phyloP scores from a whole-genome alignment of 306 rosid species.

The Dalbergia cochinchinensis region DNA sequence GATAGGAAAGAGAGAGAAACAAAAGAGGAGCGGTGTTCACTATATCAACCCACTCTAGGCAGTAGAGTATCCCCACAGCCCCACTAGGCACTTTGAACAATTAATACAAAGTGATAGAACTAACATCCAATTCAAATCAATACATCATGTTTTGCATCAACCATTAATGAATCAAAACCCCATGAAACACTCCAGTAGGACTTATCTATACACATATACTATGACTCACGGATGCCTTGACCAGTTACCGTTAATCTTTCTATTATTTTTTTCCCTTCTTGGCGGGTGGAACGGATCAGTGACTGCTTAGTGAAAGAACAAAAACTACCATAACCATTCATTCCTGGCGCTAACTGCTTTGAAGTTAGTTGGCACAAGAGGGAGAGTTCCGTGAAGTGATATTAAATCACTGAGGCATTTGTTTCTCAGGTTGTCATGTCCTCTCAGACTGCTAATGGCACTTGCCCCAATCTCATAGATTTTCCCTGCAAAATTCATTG shows the following conservation, averaged over 20 bases:
- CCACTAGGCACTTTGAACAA: conserved; percentile 7
- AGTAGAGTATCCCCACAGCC: neutral
- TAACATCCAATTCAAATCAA: neutral
- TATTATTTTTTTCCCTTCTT: neutral
- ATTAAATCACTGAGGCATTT: conserved; percentile 62
- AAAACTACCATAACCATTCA: conserved; percentile 67
- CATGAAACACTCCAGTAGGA: neutral
- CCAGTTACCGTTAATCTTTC: neutral
- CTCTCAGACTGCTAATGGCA: conserved; percentile 54
- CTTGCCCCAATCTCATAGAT: conserved; percentile 61
- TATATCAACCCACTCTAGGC: neutral
- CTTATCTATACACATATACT: conserved; percentile 16
- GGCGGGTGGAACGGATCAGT: neutral
- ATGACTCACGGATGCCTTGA: conserved; percentile 10
- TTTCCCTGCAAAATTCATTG: conserved; percentile 57
- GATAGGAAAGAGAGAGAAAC: neutral
- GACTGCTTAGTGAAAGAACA: conserved; percentile 20
- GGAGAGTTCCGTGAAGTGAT: conserved; percentile 49
- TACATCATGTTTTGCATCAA: conserved; percentile 10
- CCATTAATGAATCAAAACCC: conserved; percentile 22
- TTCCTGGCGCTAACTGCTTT: conserved; percentile 58
- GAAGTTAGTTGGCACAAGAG: conserved; percentile 57
- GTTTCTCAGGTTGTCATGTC: conserved; percentile 52
- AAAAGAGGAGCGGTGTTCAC: neutral
- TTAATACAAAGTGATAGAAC: neutral